phyloP scores from a whole-genome alignment of 345 rosid genomes.

The Crucihimalaya himalaica region DNA sequence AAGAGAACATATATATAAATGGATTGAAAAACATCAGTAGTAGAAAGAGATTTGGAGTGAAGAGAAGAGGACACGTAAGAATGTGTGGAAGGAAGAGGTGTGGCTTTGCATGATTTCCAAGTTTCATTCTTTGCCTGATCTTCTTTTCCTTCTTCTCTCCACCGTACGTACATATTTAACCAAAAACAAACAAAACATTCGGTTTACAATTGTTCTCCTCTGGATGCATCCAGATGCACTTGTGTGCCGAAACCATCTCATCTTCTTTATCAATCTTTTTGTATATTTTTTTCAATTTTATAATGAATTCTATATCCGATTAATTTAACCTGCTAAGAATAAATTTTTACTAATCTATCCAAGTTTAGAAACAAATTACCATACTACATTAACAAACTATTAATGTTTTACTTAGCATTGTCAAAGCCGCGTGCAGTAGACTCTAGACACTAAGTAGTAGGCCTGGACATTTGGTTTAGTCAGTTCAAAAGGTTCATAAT shows the following conservation, averaged over 20 bases:
- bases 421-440: too few relatives aligned
- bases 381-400: not conserved
- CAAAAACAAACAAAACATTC: conserved; percentile 1
- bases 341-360: not conserved
- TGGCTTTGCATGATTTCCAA: conserved; percentile 44
- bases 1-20: conserved; percentile 8
- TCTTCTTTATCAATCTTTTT: not conserved
- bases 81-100: conserved; percentile 33
- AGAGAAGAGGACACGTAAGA: conserved; percentile 39
- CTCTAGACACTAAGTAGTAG: too few relatives aligned
- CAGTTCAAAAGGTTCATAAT: too few relatives aligned
- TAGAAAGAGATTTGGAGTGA: conserved; percentile 15
- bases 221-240: not conserved
- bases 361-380: not conserved
- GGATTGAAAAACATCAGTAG: not conserved
- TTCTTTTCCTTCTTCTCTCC: conserved; percentile 22
- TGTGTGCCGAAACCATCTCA: conserved; percentile 4
- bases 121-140: conserved; percentile 33
- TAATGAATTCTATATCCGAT: not conserved
- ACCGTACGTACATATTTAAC: conserved; percentile 9
- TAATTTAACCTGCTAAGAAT: not conserved
- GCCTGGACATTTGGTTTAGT: too few relatives aligned
- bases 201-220: not conserved
- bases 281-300: not conserved
- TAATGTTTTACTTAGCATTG: too few relatives aligned